Conservation (phyloP, 2,329 filamentous ascomycete species). For the Biscogniauxia marginata region DNA sequence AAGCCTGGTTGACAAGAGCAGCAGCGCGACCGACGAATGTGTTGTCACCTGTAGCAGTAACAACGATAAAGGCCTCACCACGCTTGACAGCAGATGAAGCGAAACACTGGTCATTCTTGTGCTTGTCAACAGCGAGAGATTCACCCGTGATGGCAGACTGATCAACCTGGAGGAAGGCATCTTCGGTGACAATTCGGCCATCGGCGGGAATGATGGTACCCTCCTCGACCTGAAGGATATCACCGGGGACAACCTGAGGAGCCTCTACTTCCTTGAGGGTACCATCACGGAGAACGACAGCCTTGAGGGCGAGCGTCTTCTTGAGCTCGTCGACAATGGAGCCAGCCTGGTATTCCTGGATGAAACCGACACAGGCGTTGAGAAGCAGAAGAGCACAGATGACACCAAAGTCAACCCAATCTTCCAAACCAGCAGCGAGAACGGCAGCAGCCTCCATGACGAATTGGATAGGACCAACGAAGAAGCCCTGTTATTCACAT, state of each 20-base stretch:
- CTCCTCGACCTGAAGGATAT: constrained; percentile 88
- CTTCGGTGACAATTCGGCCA: constrained; percentile 79
- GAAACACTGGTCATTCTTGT: constrained; percentile 76
- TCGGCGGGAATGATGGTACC: constrained; percentile 90
- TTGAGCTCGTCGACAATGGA: constrained; percentile 89
- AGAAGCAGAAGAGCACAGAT: constrained; percentile 81
- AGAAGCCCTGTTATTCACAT: constrained; percentile 53
- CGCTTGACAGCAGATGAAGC: constrained; percentile 88
- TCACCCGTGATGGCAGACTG: constrained; percentile 91
- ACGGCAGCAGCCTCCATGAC: constrained; percentile 89
- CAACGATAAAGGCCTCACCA: constrained; percentile 79
- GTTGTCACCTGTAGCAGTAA: constrained; percentile 83
- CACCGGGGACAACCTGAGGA: constrained; percentile 81
- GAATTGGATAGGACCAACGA: constrained; percentile 87
- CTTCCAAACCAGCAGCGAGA: constrained; percentile 77
- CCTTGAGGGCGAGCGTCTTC: constrained; percentile 86
- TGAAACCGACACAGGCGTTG: constrained; percentile 82
- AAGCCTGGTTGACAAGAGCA: constrained; percentile 77
- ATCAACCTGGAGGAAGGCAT: constrained; percentile 84
- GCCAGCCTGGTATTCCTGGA: constrained; percentile 87
- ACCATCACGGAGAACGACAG: constrained; percentile 80
- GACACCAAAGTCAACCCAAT: constrained; percentile 93
- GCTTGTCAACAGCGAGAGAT: constrained; percentile 88
- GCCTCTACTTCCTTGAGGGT: constrained; percentile 76
- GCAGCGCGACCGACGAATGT: constrained; percentile 89